Evolutionary conservation across 768 basidiomycete genomes (phyloP).

Genomic region (Suillus hirtellus): DNA sequence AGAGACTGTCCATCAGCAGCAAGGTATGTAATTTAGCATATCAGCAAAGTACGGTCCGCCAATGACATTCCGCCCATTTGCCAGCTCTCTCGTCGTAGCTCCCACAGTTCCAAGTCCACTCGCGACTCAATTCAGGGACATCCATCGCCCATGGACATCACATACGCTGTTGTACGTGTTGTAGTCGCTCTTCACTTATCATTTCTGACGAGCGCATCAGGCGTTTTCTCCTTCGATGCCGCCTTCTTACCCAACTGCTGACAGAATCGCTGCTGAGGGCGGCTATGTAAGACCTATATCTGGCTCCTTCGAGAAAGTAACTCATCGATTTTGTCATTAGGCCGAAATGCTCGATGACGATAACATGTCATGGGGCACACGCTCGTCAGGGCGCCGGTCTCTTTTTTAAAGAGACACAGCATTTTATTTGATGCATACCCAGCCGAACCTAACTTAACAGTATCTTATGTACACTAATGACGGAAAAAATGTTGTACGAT

Average conservation of each 20-base stretch:
- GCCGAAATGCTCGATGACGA: constrained; percentile 32
- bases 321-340: constrained; percentile 11
- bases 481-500: constrained; percentile 17
- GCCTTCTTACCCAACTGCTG: constrained; percentile 9
- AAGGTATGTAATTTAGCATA: constrained; percentile 17
- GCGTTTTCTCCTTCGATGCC: constrained; percentile 11
- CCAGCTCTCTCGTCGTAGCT: constrained; percentile 9
- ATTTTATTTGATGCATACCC: neutral
- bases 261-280: constrained; percentile 3
- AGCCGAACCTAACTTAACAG: constrained; percentile 9
- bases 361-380: constrained; percentile 28
- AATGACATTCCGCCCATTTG: neutral
- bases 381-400: constrained; percentile 11
- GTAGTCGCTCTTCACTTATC: neutral
- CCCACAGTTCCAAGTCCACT: constrained; percentile 23
- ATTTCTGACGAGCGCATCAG: constrained; percentile 12
- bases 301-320: neutral
- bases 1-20: constrained; percentile 24
- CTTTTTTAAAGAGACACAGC: constrained; percentile 13
- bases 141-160: constrained; percentile 23
- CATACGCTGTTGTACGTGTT: constrained; percentile 23
- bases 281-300: constrained; percentile 20
- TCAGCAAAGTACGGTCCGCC: neutral
- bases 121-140: constrained; percentile 15
- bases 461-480: constrained; percentile 16